Percentiles rank a stretch among this genome's conserved stretches.
Evolutionary conservation across 106 monocot species (phyloP).

Genomic region (Dactylorhiza incarnata): DNA sequence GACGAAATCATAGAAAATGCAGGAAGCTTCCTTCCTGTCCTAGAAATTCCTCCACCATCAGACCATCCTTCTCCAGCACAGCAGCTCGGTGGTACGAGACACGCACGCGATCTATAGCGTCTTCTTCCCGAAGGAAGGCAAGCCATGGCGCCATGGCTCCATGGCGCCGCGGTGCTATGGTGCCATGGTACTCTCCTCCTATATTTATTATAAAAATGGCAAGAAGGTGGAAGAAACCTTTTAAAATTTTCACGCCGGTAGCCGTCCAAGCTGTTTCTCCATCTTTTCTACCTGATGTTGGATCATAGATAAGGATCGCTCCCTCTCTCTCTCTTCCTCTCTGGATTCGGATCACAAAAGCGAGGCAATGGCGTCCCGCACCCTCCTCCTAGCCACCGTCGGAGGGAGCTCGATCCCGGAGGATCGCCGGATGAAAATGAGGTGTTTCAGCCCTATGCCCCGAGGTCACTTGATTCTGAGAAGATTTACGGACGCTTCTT

Average conservation of each 20-base stretch:
- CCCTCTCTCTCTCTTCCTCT: not conserved
- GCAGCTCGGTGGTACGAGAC: too few relatives aligned
- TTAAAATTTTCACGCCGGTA: not conserved
- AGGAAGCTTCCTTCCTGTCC: too few relatives aligned
- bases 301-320: too few relatives aligned
- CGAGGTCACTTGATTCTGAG: not conserved
- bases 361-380: constrained; percentile 1
- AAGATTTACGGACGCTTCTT: not conserved
- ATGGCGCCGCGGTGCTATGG: too few relatives aligned
- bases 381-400: constrained; percentile 3
- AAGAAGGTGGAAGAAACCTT: constrained; percentile 1
- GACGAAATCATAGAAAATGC: too few relatives aligned
- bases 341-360: not conserved
- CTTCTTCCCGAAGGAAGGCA: not conserved
- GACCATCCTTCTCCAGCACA: too few relatives aligned
- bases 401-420: not conserved
- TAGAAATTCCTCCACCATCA: too few relatives aligned
- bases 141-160: not conserved
- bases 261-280: not conserved
- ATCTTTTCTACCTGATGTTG: not conserved
- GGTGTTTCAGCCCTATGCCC: not conserved
- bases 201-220: not conserved
- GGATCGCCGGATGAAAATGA: not conserved
- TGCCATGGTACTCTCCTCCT: not conserved
- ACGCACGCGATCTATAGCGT: too few relatives aligned